A percentile compares a stretch with the other conserved stretches of the same genome.
These are phyloP conservation scores for Ustilago bromivora DNA, from an alignment of 1,284 basidiomycete genomes.

Conservation along the genomic window DNA sequence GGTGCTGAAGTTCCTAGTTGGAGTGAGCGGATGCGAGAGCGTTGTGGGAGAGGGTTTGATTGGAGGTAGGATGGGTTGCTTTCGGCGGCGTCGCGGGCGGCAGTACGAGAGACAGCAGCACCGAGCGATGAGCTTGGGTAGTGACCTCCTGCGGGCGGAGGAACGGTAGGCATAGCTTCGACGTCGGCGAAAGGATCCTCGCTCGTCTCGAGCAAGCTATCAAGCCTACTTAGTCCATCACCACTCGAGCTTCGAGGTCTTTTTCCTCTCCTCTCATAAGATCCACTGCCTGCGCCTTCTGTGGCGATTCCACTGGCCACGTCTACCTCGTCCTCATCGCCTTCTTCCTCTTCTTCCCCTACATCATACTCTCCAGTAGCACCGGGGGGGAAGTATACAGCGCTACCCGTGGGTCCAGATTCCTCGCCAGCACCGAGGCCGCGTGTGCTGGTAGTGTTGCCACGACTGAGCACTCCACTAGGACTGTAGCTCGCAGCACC, in stretches of 20 bases:
- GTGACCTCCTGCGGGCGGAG: conserved; percentile 23
- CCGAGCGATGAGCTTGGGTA: conserved; percentile 48
- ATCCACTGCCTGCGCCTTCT: conserved; percentile 26
- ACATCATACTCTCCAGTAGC: conserved; percentile 4
- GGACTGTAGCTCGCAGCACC: conserved; percentile 59
- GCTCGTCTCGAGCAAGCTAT: conserved; percentile 36
- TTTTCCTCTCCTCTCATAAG: conserved; percentile 19
- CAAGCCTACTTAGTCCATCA: conserved; percentile 25
- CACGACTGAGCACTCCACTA: conserved; percentile 36
- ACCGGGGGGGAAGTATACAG: conserved; percentile 16
- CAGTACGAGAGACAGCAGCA: conserved; percentile 41
- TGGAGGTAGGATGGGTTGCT: conserved; percentile 2
- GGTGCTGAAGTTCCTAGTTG: conserved; percentile 28
- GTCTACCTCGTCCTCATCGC: conserved; percentile 17
- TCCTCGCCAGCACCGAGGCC: conserved; percentile 21
- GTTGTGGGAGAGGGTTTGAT: conserved; percentile 24
- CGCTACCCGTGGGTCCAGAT: conserved; percentile 5
- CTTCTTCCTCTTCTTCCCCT: conserved; percentile 15
- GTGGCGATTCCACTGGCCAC: conserved; percentile 46
- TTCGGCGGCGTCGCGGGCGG: conserved; percentile 6
- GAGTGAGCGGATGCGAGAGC: conserved; percentile 33
- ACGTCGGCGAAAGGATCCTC: conserved; percentile 32
- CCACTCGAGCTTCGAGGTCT: conserved; percentile 31
- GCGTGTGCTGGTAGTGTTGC: conserved; percentile 48
- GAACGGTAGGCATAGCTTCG: neutral